Conservation (phyloP, 2,329 filamentous ascomycete genomes). For the Exophiala oligosperma region DNA sequence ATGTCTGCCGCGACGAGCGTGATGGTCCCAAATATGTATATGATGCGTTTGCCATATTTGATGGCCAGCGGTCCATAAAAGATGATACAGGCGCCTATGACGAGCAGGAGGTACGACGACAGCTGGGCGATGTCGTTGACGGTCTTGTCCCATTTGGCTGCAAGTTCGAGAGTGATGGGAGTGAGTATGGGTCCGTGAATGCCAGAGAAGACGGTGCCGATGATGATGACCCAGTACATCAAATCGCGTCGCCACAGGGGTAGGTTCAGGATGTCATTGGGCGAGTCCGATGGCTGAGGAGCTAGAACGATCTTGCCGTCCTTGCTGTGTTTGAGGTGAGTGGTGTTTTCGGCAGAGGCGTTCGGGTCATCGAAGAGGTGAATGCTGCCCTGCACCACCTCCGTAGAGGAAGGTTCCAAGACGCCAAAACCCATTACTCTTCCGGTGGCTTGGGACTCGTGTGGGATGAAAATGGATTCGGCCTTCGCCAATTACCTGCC, state of each 20-base stretch:
- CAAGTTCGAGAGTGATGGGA: constrained; percentile 64
- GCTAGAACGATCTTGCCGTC: constrained; percentile 87
- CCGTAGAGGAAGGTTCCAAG: constrained; percentile 1
- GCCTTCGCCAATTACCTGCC: not conserved
- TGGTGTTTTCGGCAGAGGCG: constrained; percentile 4
- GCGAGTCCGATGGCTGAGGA: constrained; percentile 85
- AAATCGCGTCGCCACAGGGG: constrained; percentile 74
- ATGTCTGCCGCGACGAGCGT: constrained; percentile 73
- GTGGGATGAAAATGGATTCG: not conserved
- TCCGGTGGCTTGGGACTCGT: too few species aligned
- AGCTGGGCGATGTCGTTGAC: constrained; percentile 55
- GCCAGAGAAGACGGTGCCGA: constrained; percentile 52
- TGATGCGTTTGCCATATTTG: constrained; percentile 81
- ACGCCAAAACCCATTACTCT: constrained; percentile 8
- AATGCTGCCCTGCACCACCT: constrained; percentile 10
- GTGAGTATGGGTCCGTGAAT: constrained; percentile 58
- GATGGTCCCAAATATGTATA: constrained; percentile 77
- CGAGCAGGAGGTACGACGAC: constrained; percentile 70
- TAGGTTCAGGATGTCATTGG: constrained; percentile 93
- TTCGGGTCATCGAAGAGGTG: constrained; percentile 9
- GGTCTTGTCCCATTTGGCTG: constrained; percentile 83
- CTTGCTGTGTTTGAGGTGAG: constrained; percentile 9
- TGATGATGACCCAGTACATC: constrained; percentile 88
- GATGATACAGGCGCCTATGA: constrained; percentile 72
- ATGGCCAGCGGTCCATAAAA: constrained; percentile 82